These are phyloP conservation scores for Rhipidocladum racemiflorum DNA, from an alignment of 176 grass and related monocot species.

Conservation along the genomic window DNA sequence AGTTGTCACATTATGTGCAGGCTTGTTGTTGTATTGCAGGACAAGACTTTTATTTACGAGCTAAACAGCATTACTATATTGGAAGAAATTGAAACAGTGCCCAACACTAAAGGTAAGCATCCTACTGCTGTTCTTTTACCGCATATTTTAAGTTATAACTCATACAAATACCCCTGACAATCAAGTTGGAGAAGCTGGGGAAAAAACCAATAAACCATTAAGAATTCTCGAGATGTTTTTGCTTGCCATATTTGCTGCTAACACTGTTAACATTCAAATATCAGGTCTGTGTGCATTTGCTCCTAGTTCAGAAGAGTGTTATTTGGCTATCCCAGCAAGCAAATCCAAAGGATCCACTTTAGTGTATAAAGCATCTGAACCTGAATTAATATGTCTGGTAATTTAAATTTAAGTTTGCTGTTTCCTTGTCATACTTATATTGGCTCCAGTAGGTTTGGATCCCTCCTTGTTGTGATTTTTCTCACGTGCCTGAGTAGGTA, in stretches of 20 bases:
- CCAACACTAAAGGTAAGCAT: conserved; percentile 79
- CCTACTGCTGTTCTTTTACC: background rate
- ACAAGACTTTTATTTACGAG: conserved; percentile 84
- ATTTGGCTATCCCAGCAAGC: conserved; percentile 88
- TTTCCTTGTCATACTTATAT: background rate
- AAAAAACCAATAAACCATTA: background rate
- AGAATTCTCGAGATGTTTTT: background rate
- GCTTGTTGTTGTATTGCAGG: conserved; percentile 92
- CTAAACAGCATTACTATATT: conserved; percentile 70
- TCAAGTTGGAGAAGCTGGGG: background rate
- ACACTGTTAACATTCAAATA: conserved; percentile 17
- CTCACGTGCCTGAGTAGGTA: background rate
- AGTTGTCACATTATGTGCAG: conserved; percentile 63
- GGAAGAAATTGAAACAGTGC: conserved; percentile 88
- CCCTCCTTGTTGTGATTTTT: background rate
- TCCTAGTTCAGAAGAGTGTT: conserved; percentile 74
- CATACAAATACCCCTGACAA: background rate
- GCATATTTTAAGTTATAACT: background rate
- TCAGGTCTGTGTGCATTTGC: conserved; percentile 94
- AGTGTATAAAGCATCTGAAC: conserved; percentile 84
- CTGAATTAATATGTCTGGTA: conserved; percentile 96
- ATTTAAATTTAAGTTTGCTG: conserved; percentile 6
- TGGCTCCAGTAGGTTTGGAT: conserved; percentile 5
- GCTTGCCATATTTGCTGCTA: conserved; percentile 10
- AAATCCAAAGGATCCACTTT: conserved; percentile 82